Conservation (phyloP, 2,329 filamentous ascomycete species). For the Thielaviopsis musarum region DNA sequence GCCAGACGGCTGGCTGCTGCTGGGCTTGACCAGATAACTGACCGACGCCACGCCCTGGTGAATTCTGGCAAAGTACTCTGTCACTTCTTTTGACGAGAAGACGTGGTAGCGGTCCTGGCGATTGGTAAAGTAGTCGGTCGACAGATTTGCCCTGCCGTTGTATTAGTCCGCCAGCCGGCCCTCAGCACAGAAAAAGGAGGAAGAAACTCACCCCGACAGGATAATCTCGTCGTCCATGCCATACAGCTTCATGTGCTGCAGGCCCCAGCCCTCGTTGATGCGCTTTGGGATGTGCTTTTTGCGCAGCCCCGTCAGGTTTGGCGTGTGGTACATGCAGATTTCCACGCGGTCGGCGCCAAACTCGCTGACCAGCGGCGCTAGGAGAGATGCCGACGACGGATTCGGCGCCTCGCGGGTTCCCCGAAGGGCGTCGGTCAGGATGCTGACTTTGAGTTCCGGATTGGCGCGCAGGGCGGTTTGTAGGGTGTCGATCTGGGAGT, state of each 20-base stretch:
- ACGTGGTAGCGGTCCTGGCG: slow-evolving; percentile 89
- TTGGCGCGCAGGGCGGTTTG: slow-evolving; percentile 59
- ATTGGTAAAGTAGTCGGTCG: slow-evolving; percentile 88
- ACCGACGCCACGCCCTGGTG: slow-evolving; percentile 63
- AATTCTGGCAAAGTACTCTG: slow-evolving; percentile 65
- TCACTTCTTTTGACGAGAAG: slow-evolving; percentile 62
- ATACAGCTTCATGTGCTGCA: slow-evolving; percentile 99
- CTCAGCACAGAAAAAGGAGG: too few relatives aligned
- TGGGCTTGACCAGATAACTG: slow-evolving; percentile 61
- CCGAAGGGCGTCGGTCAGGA: slow-evolving; percentile 78
- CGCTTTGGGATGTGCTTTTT: slow-evolving; percentile 74
- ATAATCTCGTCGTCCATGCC: slow-evolving; percentile 92
- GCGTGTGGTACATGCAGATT: slow-evolving; percentile 94
- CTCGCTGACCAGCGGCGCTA: slow-evolving; percentile 67
- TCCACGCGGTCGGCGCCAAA: slow-evolving; percentile 77
- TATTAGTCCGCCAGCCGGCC: too few relatives aligned
- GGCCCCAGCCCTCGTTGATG: slow-evolving; percentile 94
- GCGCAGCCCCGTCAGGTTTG: slow-evolving; percentile 73
- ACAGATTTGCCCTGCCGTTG: slow-evolving; percentile 55
- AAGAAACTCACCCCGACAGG: slow-evolving; percentile 53
- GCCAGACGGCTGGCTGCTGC: slow-evolving; percentile 31
- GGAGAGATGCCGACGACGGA: slow-evolving; percentile 72
- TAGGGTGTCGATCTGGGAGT: slow-evolving; percentile 50
- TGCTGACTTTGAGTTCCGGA: slow-evolving; percentile 62
- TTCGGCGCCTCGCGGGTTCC: slow-evolving; percentile 81